phyloP scores from a whole-genome alignment of 2,329 filamentous ascomycete genomes.

The Ophiostoma triangulosporum region DNA sequence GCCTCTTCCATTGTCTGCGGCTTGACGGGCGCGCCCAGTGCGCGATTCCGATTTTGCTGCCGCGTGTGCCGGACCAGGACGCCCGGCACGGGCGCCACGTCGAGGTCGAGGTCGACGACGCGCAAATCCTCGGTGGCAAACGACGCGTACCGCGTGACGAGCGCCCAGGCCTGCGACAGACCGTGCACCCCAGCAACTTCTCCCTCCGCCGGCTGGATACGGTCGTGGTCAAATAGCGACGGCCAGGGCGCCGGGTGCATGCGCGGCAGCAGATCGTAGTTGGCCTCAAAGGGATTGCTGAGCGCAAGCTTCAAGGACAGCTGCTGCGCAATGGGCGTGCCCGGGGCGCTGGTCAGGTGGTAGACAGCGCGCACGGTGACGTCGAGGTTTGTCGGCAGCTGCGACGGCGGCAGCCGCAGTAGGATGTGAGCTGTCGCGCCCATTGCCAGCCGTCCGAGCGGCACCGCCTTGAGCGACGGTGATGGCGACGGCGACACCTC shows the following conservation, averaged over 20 bases:
- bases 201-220: slow-evolving; percentile 18
- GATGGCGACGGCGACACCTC: background rate
- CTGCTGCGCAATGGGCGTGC: slow-evolving; percentile 67
- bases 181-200: slow-evolving; percentile 31
- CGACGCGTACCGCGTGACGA: slow-evolving; percentile 61
- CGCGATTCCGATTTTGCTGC: slow-evolving; percentile 23
- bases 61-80: slow-evolving; percentile 41
- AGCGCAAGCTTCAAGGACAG: slow-evolving; percentile 57
- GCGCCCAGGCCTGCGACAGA: slow-evolving; percentile 66
- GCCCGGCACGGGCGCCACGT: slow-evolving; percentile 38
- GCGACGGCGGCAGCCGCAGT: slow-evolving; percentile 36
- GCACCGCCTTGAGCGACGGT: slow-evolving; percentile 26
- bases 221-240: slow-evolving; percentile 60
- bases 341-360: slow-evolving; percentile 62
- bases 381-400: slow-evolving; percentile 44
- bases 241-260: slow-evolving; percentile 74
- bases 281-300: slow-evolving; percentile 78
- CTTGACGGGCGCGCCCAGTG: slow-evolving; percentile 28
- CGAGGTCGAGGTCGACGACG: slow-evolving; percentile 44
- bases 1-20: slow-evolving; percentile 60
- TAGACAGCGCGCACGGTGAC: slow-evolving; percentile 65
- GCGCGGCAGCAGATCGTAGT: slow-evolving; percentile 72
- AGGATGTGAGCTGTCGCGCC: slow-evolving; percentile 29
- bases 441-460: slow-evolving; percentile 34
- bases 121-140: slow-evolving; percentile 61